Evolutionary conservation across 176 grass and related monocot species (phyloP), one percentile per base, ranked within the genome.

Genomic region (Ampelocalamus luodianensis): DNA sequence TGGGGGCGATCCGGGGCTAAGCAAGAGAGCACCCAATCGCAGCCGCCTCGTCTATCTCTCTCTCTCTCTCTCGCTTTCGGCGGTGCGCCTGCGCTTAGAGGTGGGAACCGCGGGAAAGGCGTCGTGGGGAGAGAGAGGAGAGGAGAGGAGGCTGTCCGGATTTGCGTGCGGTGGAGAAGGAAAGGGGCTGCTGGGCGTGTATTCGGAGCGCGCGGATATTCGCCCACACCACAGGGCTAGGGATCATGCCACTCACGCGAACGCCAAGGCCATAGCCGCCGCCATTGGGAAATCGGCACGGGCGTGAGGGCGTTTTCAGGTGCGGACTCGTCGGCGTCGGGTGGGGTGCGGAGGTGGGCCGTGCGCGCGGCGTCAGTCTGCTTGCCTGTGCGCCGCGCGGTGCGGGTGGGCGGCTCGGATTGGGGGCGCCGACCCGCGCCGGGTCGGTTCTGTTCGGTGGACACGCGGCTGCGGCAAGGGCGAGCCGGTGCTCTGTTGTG

Each of bases 171-270:
- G 77, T 80, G 70, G 60, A 42, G 60, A 74, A 68, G 76, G 16
- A 45, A 26, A 49, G n/a, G 16, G 27, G 71, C 13, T 9, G 66
- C 26, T 20, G 39, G 1, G 16, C 38, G 68, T 46, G 78, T 11
- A 64, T 82, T 71, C 22, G 65, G 32, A 64, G 24, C 11, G 71
- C 45, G 74, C 54, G 78, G 83, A 90, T 90, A 87, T 90, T 90
- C 88, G 10, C 7, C 22, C 1, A 4, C 40, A 23, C 7, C 3
- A 20, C 0, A 10, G 62, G 38, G 39, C 16, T 2, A 14, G 12
- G 83, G 83, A 78, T 86, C 84, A 83, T 68, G 50, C 27, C 88
- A 73, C 54, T 53, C 82, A 64, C 78, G 77, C 63, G 43, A 74
- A 0, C 34, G 68, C 53, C 64, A 50, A 29, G n/a, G 14, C 8